Conservation (phyloP, 306 rosid genomes). For the Sechiopsis laciniata region DNA sequence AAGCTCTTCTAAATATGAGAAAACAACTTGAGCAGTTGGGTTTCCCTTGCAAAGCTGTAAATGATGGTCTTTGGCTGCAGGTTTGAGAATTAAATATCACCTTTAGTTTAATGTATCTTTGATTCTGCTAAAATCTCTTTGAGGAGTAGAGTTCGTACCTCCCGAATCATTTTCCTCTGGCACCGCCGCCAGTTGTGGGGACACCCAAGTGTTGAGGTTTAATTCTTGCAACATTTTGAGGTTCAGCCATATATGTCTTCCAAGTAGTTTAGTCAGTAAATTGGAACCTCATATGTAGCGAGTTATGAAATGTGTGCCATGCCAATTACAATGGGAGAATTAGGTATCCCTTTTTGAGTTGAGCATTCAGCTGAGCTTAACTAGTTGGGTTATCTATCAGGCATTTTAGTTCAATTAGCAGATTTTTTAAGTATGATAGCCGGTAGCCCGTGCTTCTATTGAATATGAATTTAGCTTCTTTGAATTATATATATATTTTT, state of each 20-base stretch:
- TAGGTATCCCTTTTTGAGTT: not conserved
- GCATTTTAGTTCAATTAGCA: not conserved
- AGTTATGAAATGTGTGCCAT: not conserved
- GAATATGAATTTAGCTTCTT: not conserved
- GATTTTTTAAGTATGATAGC: not conserved
- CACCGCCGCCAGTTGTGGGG: not conserved
- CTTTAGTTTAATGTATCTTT: conserved; percentile 14
- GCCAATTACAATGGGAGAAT: not conserved
- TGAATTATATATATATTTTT: conserved; percentile 20
- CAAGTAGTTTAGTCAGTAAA: not conserved
- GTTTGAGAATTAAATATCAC: conserved; percentile 34
- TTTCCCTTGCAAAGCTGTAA: conserved; percentile 97
- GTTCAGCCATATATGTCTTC: not conserved
- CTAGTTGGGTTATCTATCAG: not conserved
- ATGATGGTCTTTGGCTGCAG: conserved; percentile 98
- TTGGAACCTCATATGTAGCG: conserved; percentile 1
- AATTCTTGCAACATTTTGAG: not conserved
- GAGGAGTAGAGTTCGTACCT: not conserved
- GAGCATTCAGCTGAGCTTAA: not conserved
- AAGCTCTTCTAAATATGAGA: conserved; percentile 80
- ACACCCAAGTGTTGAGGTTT: not conserved
- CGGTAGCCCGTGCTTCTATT: not conserved
- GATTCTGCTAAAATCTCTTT: not conserved
- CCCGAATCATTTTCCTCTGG: not conserved
- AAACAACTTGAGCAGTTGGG: conserved; percentile 88